A percentile compares a stretch with the other conserved stretches of the same genome.
Conservation (phyloP, 139 green algal genomes). For the Asterochloris sp. region DNA sequence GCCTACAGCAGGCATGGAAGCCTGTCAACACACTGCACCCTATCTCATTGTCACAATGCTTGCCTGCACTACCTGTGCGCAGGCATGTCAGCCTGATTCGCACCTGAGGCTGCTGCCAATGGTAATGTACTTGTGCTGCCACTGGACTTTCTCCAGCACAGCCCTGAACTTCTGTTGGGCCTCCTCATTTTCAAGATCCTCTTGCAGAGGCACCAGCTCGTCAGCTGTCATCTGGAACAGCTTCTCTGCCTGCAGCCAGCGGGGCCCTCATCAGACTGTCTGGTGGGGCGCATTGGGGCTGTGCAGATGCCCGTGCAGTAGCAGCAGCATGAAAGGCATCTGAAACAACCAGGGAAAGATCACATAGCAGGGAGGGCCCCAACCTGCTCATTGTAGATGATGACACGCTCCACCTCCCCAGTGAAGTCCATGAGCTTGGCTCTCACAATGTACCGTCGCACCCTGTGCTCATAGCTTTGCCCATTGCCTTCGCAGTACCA, state of each 20-base stretch:
- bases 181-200: constrained; percentile 10
- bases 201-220: constrained; percentile 43
- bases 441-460: constrained; percentile 63
- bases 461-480: constrained; percentile 27
- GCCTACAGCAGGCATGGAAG: too few relatives aligned
- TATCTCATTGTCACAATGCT: background rate
- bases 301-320: background rate
- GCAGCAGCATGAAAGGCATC: background rate
- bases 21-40: background rate
- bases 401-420: constrained; percentile 22
- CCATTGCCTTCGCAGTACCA: constrained; percentile 68
- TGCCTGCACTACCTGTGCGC: too few relatives aligned
- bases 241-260: constrained; percentile 23
- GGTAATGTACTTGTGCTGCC: constrained; percentile 19
- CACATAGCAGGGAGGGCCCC: background rate
- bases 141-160: constrained; percentile 20
- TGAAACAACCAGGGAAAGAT: background rate
- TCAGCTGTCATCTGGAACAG: constrained; percentile 53
- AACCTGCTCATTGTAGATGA: constrained; percentile 71
- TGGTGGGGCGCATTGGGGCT: background rate
- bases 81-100: background rate
- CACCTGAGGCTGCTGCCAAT: background rate
- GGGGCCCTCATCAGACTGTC: background rate
- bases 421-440: constrained; percentile 21
- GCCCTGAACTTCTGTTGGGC: constrained; percentile 8